Evolutionary conservation across 208 protist species (phyloP), one percentile per base, ranked within the genome.

Genomic region (Angomonas deanei): DNA sequence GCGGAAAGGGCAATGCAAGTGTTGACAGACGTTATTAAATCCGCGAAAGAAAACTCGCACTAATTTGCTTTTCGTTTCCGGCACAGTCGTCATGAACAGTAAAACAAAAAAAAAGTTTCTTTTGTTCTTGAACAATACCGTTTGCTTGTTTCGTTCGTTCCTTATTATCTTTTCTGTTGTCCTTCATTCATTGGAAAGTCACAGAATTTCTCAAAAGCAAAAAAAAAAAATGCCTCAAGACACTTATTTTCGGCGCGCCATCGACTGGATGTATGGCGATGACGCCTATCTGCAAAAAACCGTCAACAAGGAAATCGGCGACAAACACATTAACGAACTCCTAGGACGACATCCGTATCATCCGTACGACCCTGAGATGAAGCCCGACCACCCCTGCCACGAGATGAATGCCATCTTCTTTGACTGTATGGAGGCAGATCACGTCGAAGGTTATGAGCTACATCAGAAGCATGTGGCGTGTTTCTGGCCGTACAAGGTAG

Each of bases 261-360:
- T 92, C 52, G 75, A 91, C 50, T 94, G 88, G 85, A 92, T 94
- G 84, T 85, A 91, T 33, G 88, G 88, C 39, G 88, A 92, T 15
- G 76, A 78, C 11, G 82, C 84, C 0, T 92, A 92, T 65, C 69
- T 94, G 5, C 78, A 91, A 52, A 72, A 82, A 23, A 26, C 74
- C 13, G 78, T 80, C 5, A 59, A 72, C 1, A 68, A 77, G 32
- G 88, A 94, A 17, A 47, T 92, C 49, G 80, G 80, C 8, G 66
- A 87, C 19, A 92, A 87, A 58, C 89, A 95, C 69, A 84, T 95
- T 55, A 95, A 91, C 61, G 84, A 92, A 34, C 74, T 95, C 10
- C 78, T 95, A 19, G 86, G 89, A 1, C 78, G 80, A 8, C 89
- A 95, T 55, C 86, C 86, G n/a, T 93, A 85, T 53, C 80, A 95